phyloP scores from a whole-genome alignment of 179 eudicot genomes.

The Heliamphora pulchella region DNA sequence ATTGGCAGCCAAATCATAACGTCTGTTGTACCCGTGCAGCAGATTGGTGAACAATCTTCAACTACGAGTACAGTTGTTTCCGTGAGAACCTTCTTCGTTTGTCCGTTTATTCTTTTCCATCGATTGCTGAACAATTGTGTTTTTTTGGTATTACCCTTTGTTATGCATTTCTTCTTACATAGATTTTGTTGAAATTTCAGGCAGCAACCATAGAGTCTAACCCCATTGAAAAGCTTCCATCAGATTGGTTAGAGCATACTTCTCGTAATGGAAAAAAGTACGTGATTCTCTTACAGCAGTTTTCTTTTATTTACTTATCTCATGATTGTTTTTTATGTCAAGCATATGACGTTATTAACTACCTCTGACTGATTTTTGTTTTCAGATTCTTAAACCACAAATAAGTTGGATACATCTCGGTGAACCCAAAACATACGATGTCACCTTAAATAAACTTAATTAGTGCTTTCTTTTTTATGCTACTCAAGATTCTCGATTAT shows the following conservation, averaged over 20 bases:
- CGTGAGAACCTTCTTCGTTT: constrained; percentile 21
- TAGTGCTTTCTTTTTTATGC: background rate
- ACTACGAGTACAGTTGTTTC: constrained; percentile 22
- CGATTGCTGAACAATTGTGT: background rate
- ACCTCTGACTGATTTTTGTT: background rate
- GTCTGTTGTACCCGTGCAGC: constrained; percentile 34
- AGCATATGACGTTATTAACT: background rate
- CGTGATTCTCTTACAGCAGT: constrained; percentile 7
- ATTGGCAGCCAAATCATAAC: constrained; percentile 37
- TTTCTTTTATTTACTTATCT: background rate
- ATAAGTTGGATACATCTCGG: background rate
- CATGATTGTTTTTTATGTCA: background rate
- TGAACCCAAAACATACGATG: background rate
- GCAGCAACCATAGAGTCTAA: constrained; percentile 33
- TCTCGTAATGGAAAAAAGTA: constrained; percentile 66
- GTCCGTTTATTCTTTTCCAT: background rate
- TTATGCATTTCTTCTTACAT: background rate
- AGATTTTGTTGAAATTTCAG: constrained; percentile 29
- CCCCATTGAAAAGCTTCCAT: constrained; percentile 36
- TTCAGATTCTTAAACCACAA: background rate
- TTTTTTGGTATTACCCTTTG: background rate
- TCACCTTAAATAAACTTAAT: background rate
- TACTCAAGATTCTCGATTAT: too few species aligned
- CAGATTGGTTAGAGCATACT: constrained; percentile 74
- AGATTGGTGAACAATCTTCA: constrained; percentile 37